Percentiles rank a stretch among this genome's conserved stretches.
Conservation (phyloP, 2,329 filamentous ascomycete species). For the Decorospora gaudefroyi region DNA sequence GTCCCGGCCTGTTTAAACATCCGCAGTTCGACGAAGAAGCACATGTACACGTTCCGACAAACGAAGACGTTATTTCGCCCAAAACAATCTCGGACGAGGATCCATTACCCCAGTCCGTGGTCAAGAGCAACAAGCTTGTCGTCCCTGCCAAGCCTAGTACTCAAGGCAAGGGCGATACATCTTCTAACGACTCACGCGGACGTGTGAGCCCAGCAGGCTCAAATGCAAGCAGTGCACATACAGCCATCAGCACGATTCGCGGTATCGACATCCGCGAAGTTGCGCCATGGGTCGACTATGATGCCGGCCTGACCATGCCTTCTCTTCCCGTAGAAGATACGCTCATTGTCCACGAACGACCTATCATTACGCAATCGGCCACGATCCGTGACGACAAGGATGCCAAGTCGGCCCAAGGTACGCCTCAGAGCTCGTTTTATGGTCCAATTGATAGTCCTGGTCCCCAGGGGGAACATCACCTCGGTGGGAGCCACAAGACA, state of each 20-base stretch:
- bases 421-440: background rate
- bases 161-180: background rate
- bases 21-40: slow-evolving; percentile 16
- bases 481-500: background rate
- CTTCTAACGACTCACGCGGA: background rate
- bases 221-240: slow-evolving; percentile 16
- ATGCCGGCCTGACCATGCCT: slow-evolving; percentile 7
- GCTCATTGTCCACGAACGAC: slow-evolving; percentile 1
- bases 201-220: slow-evolving; percentile 9
- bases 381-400: background rate
- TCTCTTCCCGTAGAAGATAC: background rate
- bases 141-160: background rate
- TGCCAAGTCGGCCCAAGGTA: background rate
- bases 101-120: slow-evolving; percentile 3
- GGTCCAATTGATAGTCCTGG: background rate
- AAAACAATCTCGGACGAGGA: slow-evolving; percentile 11
- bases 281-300: slow-evolving; percentile 31
- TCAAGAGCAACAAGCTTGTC: slow-evolving; percentile 3
- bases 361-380: slow-evolving; percentile 1
- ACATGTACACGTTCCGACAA: background rate
- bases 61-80: slow-evolving; percentile 15
- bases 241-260: slow-evolving; percentile 7
- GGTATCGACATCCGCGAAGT: slow-evolving; percentile 26
- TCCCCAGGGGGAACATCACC: background rate
- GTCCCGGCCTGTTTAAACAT: slow-evolving; percentile 12